Evolutionary conservation across 2,329 filamentous ascomycete species (phyloP), one percentile per base, ranked within the genome.

Genomic region (Botrytis cinerea): DNA sequence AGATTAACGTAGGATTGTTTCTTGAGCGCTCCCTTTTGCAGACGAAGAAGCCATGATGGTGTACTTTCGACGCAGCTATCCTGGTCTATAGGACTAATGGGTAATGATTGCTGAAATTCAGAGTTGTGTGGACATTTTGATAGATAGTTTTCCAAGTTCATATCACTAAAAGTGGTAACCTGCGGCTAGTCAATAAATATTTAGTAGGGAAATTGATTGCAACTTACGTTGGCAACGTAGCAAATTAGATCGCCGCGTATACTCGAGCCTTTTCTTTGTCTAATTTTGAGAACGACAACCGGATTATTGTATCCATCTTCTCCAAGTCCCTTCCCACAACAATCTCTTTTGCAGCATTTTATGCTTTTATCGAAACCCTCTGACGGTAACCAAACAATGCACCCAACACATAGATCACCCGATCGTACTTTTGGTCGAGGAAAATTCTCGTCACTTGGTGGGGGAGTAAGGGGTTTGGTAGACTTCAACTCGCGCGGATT

Each of bases 1-100:
- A 76, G 71, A 9, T 71, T 66, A 18, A 77, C 35, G 46, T 76
- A 77, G 14, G 76, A 76, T 48, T 77, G 76, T 45, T 77, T 77
- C 20, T 73, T 70, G 2, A 77, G 57, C 7, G 67, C 18, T 16
- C 70, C 74, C 22, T 73, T 73, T 51, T 77, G 74, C 4, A 77
- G 63, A 7, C 73, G 69, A 8, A 77, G 74, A 40, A 73, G 57
- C 46, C 48, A 73, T 14, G 63, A 62, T 66, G 76, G 20, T 32
- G 45, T 59, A 59, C n/a, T 54, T 60, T 51, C 20, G 10, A 60
- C 48, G 38, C 43, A 46, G 20, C n/a, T 64, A 43, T 73, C 45
- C 20, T 66, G 46, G 18, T 66, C 73, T 9, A 74, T 28, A 35
- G 74, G 66, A 48, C 59, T 70, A n/a, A 77, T 75, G 6, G 76